Evolutionary conservation across 2,329 filamentous ascomycete genomes (phyloP).

Genomic region (Orbilia oligospora): DNA sequence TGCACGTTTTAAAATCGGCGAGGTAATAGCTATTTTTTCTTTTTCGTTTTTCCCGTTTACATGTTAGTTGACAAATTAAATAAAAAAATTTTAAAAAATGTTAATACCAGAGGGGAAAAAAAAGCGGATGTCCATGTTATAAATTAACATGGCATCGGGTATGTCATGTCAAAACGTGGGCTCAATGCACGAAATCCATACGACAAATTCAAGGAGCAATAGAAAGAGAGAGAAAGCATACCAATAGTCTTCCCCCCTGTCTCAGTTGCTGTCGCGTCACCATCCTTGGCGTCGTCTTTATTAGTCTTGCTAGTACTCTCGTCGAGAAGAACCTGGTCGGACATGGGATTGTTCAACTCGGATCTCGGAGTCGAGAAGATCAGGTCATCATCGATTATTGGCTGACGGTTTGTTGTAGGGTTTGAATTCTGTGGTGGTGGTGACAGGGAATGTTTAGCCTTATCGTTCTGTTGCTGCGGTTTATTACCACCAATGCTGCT

Average conservation of each 20-base stretch:
- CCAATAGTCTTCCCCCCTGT: conserved; percentile 18
- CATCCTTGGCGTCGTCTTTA: conserved; percentile 20
- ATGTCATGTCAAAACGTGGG: conserved; percentile 19
- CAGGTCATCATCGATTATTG: conserved; percentile 33
- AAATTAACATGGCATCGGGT: not conserved
- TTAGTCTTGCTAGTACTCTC: conserved; percentile 7
- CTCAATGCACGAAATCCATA: conserved; percentile 13
- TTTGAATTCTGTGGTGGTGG: conserved; percentile 25
- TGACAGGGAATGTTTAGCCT: conserved; percentile 39
- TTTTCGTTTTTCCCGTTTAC: too few species aligned
- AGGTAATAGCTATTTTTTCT: not conserved
- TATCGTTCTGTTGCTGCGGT: conserved; percentile 29
- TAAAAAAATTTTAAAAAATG: too few species aligned
- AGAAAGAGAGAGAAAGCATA: not conserved
- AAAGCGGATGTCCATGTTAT: too few species aligned
- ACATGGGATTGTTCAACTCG: conserved; percentile 55
- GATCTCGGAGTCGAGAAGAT: conserved; percentile 54
- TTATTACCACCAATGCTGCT: not conserved
- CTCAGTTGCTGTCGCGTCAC: conserved; percentile 11
- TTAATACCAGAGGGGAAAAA: too few species aligned
- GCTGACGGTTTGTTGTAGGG: not conserved
- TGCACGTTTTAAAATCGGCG: conserved; percentile 41
- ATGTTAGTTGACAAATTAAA: not conserved
- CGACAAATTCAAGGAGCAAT: not conserved
- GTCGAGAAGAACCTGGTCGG: conserved; percentile 41